phyloP scores from a whole-genome alignment of 1,139 yeast genomes.

The Suhomyces bokatorum region DNA sequence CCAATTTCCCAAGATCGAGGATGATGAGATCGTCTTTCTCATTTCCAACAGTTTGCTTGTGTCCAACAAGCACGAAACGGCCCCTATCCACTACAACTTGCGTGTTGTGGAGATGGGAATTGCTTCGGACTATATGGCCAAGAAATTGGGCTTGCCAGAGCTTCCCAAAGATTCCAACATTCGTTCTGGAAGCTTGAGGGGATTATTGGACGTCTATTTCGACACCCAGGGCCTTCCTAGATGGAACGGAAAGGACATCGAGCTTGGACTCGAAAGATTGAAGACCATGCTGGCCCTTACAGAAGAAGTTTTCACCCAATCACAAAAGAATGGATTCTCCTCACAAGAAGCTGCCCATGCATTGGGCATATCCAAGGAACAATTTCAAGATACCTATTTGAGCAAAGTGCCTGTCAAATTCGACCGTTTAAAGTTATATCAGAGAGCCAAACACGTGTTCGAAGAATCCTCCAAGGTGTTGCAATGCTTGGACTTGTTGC shows the following conservation, averaged over 20 bases:
- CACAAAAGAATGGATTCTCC: slow-evolving; percentile 49
- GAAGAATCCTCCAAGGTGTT: slow-evolving; percentile 64
- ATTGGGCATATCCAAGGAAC: slow-evolving; percentile 44
- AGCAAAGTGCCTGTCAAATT: slow-evolving; percentile 58
- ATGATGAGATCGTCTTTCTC: slow-evolving; percentile 47
- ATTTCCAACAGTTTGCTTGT: slow-evolving; percentile 64
- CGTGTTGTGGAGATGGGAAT: slow-evolving; percentile 70
- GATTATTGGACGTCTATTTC: slow-evolving; percentile 57
- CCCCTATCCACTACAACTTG: slow-evolving; percentile 66
- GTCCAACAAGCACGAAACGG: slow-evolving; percentile 69
- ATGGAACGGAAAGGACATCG: slow-evolving; percentile 52
- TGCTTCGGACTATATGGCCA: slow-evolving; percentile 60
- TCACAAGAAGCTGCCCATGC: slow-evolving; percentile 49
- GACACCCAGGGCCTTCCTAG: slow-evolving; percentile 30
- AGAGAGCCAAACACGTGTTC: slow-evolving; percentile 63
- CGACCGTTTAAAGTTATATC: slow-evolving; percentile 54
- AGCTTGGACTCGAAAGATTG: slow-evolving; percentile 45
- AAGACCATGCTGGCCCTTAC: slow-evolving; percentile 42
- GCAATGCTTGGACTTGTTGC: slow-evolving; percentile 46
- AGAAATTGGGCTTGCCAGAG: slow-evolving; percentile 38
- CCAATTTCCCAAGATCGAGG: slow-evolving; percentile 49
- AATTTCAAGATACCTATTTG: slow-evolving; percentile 48
- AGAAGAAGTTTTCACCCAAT: slow-evolving; percentile 32
- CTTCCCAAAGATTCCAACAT: slow-evolving; percentile 57
- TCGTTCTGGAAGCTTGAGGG: slow-evolving; percentile 63